Evolutionary conservation across 306 rosid species (phyloP), one percentile per base, ranked within the genome.

Genomic region (Alnus glutinosa): DNA sequence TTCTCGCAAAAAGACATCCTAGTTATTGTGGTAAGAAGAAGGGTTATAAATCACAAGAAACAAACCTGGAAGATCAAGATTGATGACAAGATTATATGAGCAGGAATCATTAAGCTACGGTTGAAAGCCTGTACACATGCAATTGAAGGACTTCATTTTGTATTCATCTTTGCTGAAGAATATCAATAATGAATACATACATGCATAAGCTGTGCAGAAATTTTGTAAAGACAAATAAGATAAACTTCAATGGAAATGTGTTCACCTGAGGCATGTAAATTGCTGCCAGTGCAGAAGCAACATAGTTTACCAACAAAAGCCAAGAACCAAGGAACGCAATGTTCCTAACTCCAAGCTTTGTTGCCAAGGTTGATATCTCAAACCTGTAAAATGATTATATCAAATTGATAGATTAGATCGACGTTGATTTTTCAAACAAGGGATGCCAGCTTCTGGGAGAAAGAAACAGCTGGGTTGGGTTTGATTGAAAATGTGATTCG

Each of bases 361-460:
- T 92, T 36, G 98, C 98, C 42, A 94, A 91, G 78, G 98, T 94
- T 51, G 98, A 91, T 90, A 94, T 92, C 83, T 89, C 89, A 89
- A 85, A 94, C 90, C 98, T 94, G 79, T 78, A 80, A 70, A 12
- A 75, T 85, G 51, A 61, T 82, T 73, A 80, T 28, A 57, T 52
- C 13, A 77, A 77, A 19, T 69, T 44, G 73, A 57, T 37, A n/a
- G n/a, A 50, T 82, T 81, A 81, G 75, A 75, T 63, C n/a, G 28
- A 71, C n/a, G 0, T 66, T 59, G 51, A 51, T 44, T 73, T 47
- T 55, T 36, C n/a, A 28, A 32, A 32, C 75, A 62, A 16, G 49
- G 14, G 72, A 67, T n/a, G 50, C 48, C 30, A 16, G 50, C 72
- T 67, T 39, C 72, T 39, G 50, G 72, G 51, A 10, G 42, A 67